Base-by-base conservation (phyloP, 2,329 filamentous ascomycete species). In the Eutypella sp. region DNA sequence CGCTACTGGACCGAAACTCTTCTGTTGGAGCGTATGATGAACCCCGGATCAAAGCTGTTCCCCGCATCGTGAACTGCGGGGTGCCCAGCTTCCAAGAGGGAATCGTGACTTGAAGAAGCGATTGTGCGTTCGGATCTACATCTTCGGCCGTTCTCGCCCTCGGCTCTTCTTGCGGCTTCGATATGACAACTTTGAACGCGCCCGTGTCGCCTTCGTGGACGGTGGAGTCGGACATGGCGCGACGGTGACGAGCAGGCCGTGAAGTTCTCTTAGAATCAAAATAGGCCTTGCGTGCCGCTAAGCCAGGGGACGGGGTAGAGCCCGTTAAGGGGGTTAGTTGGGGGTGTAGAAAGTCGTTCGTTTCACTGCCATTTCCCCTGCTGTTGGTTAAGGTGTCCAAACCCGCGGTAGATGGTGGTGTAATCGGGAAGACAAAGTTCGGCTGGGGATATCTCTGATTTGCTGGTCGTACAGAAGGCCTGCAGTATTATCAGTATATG, bases 31-130 rank as follows among this genome's bases (percentile, higher is more conserved):
- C 80, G 63, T 89, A 88, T 15, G 85, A 83, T n/a, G 91, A 95
- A 53, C 84, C 87, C 50, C 87, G 84, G 52, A 96, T 73, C 51
- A 89, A 78, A 3, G 88, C 82, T 3, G 85, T 90, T 10, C 89
- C 89, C 55, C 79, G 78, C 44, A 79, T 70, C 52, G 85, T 92
- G 65, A 96, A 95, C 47, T 82, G 81, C 16, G 89, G 89, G 1
- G 85, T 87, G 11, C 90, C 91, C 47, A 96, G 72, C 53, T 84
- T 84, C 74, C 91, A 95, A 46, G 87, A 85, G 29, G 91, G 90
- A 42, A 96, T 95, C 19, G 82, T 75, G 37, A 92, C 78, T 55
- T 90, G 80, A 42, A 95, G 72, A 29, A 82, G 68, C 11, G 80
- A 82, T 33, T 72, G 66, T 34, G 63, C 60, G 16, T 65, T 56